Evolutionary conservation across 768 basidiomycete species (phyloP).

Genomic region (Pleurotus platypus): DNA sequence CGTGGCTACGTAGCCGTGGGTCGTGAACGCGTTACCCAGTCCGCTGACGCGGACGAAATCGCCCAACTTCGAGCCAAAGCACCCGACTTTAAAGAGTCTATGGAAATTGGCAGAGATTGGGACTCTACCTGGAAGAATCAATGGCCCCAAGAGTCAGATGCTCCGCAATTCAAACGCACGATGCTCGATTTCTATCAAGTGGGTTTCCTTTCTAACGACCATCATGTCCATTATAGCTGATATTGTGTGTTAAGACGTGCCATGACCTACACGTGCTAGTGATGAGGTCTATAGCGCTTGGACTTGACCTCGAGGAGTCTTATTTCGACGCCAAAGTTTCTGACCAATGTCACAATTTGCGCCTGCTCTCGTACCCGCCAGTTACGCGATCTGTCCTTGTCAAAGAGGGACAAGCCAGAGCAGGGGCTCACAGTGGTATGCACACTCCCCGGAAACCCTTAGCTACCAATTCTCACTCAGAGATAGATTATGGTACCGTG

Average conservation of each 20-base stretch:
- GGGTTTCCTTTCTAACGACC: conserved; percentile 11
- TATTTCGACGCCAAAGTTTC: conserved; percentile 78
- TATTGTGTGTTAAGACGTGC: conserved; percentile 47
- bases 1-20: conserved; percentile 81
- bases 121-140: conserved; percentile 73
- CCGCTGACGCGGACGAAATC: conserved; percentile 68
- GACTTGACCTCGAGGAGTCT: conserved; percentile 64
- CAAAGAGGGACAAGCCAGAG: conserved; percentile 69
- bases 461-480: neutral
- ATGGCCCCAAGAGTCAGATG: conserved; percentile 68
- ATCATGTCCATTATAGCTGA: conserved; percentile 2
- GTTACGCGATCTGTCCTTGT: conserved; percentile 55
- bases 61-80: conserved; percentile 67
- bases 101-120: conserved; percentile 90
- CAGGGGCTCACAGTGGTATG: conserved; percentile 77
- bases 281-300: conserved; percentile 85
- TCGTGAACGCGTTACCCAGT: conserved; percentile 79
- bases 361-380: conserved; percentile 80
- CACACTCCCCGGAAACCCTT: neutral
- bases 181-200: conserved; percentile 78
- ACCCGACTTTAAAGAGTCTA: conserved; percentile 80
- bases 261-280: conserved; percentile 71
- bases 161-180: conserved; percentile 63
- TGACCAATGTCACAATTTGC: conserved; percentile 77
- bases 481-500: conserved; percentile 72